Conservation (phyloP, 768 basidiomycete genomes). For the Rhizopogon rudus region DNA sequence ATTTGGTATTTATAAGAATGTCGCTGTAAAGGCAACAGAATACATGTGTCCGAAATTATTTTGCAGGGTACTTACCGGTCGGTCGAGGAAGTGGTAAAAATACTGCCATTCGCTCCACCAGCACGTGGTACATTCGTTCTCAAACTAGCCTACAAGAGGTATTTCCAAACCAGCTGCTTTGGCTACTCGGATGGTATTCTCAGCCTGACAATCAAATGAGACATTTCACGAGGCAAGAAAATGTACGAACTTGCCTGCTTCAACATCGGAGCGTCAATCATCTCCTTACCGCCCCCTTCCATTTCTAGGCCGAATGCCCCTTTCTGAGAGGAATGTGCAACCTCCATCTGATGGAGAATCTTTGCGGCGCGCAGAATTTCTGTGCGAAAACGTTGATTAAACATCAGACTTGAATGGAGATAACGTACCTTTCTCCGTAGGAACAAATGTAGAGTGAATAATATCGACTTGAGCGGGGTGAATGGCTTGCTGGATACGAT, state of each 20-base stretch:
- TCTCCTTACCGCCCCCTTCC: conserved; percentile 53
- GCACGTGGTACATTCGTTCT: background rate
- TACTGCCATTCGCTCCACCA: background rate
- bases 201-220: conserved; percentile 30
- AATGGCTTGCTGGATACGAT: conserved; percentile 74
- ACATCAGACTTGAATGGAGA: background rate
- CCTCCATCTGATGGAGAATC: conserved; percentile 63
- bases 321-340: conserved; percentile 43
- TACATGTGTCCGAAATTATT: background rate
- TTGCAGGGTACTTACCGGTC: no score
- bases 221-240: background rate
- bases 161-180: conserved; percentile 50
- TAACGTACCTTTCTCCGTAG: conserved; percentile 56
- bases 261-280: conserved; percentile 92
- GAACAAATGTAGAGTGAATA: conserved; percentile 78
- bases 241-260: conserved; percentile 51
- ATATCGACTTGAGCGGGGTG: conserved; percentile 80
- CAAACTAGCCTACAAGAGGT: conserved; percentile 32
- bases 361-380: conserved; percentile 75
- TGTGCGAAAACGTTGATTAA: conserved; percentile 18
- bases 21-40: background rate
- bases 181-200: conserved; percentile 49
- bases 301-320: conserved; percentile 75
- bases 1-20: background rate
- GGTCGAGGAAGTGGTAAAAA: background rate